A percentile compares a stretch with the other conserved stretches of the same genome.
phyloP scores from a whole-genome alignment of 2,329 filamentous ascomycete genomes.

The Microcyclospora pomicola region DNA sequence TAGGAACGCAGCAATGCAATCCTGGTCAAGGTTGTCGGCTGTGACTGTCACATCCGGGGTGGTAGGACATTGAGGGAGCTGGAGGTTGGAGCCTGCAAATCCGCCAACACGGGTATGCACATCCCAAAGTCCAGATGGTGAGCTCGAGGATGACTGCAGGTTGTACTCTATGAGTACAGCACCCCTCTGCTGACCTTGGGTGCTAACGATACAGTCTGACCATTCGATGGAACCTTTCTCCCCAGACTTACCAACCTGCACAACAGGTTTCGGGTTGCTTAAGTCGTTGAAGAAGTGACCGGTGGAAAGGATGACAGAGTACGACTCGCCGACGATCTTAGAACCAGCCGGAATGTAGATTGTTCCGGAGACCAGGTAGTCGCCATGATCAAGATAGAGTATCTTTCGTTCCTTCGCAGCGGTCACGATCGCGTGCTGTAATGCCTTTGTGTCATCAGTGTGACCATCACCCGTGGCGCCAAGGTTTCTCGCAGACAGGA shows the following conservation, averaged over 20 bases:
- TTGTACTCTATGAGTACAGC: constrained; percentile 64
- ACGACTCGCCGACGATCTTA: constrained; percentile 47
- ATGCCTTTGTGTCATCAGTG: constrained; percentile 45
- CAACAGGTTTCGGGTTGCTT: constrained; percentile 46
- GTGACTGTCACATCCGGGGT: constrained; percentile 8
- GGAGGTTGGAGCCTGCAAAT: constrained; percentile 36
- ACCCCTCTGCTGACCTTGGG: constrained; percentile 51
- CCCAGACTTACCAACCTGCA: constrained; percentile 52
- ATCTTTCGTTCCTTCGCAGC: constrained; percentile 39
- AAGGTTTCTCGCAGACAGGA: constrained; percentile 31
- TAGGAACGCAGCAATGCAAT: constrained; percentile 20
- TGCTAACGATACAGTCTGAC: constrained; percentile 58
- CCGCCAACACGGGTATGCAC: constrained; percentile 40
- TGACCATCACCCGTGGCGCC: constrained; percentile 38
- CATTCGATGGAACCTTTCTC: constrained; percentile 54
- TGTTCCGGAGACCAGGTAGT: constrained; percentile 54
- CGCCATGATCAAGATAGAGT: constrained; percentile 63
- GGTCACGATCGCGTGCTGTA: constrained; percentile 42
- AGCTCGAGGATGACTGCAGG: constrained; percentile 31
- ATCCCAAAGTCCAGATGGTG: constrained; percentile 42
- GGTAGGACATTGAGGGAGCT: constrained; percentile 28
- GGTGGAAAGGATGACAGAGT: constrained; percentile 42
- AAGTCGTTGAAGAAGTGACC: constrained; percentile 45
- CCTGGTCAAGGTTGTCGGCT: constrained; percentile 5
- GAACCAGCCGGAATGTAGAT: constrained; percentile 48